Evolutionary conservation across 305 asterid species (phyloP).

Genomic region (Euphrasia arctica): DNA sequence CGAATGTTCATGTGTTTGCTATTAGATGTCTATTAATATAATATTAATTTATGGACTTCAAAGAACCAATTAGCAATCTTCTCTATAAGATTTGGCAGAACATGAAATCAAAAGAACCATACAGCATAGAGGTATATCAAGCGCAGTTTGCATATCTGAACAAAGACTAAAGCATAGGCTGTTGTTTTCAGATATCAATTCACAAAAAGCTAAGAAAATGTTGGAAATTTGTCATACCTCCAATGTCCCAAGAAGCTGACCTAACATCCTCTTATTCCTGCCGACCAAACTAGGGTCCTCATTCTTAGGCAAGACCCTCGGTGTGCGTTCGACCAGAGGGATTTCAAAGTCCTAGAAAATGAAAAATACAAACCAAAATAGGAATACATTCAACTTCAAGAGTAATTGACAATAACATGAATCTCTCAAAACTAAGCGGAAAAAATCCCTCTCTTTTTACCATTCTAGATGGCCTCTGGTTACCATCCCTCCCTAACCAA

Average conservation of each 20-base stretch:
- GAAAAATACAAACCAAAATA: slow-evolving; percentile 22
- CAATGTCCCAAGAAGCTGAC: slow-evolving; percentile 94
- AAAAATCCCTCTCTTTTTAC: slow-evolving; percentile 28
- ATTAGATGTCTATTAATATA: too few species aligned
- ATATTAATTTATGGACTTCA: slow-evolving; percentile 1
- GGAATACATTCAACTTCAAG: slow-evolving; percentile 17
- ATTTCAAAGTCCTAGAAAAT: slow-evolving; percentile 65
- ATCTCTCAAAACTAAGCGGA: slow-evolving; percentile 12
- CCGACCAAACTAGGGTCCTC: slow-evolving; percentile 93
- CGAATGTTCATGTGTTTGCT: too few species aligned
- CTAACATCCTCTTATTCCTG: slow-evolving; percentile 96
- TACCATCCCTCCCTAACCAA: slow-evolving; percentile 66
- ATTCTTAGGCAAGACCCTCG: slow-evolving; percentile 83
- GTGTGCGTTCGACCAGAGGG: slow-evolving; percentile 65
- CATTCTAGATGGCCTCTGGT: slow-evolving; percentile 54
- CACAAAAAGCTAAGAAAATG: slow-evolving; percentile 10
- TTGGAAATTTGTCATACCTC: slow-evolving; percentile 49
- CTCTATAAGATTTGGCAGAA: slow-evolving; percentile 1
- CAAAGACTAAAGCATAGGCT: slow-evolving; percentile 1
- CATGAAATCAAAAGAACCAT: slow-evolving; percentile 5
- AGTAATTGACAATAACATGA: slow-evolving; percentile 13
- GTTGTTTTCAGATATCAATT: slow-evolving; percentile 8
- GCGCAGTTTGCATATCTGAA: not conserved
- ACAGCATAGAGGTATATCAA: not conserved
- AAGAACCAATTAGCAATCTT: not conserved